Evolutionary conservation across 2,329 filamentous ascomycete species (phyloP), one percentile per base, ranked within the genome.

Genomic region (Cladosporium sp.): DNA sequence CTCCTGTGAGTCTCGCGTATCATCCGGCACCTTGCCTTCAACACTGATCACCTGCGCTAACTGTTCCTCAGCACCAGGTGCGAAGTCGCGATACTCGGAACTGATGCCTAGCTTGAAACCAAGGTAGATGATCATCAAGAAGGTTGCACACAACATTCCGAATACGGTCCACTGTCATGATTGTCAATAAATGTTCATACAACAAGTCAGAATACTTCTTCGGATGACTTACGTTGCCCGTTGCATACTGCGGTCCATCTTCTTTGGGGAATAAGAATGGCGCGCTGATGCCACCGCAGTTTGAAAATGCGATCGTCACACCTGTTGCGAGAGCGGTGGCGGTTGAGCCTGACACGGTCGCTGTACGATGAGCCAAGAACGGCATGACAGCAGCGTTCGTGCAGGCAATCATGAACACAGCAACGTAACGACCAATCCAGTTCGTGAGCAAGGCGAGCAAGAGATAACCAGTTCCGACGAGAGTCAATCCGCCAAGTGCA

Each of bases 381-480:
- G 66, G 66, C 30, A 67, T 65, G 3, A 67, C 66, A 18, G 66
- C 66, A 26, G 66, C 66, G 30, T 67, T 67, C 23, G 66, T 67
- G 39, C 58, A 67, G 16, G 66, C 66, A 23, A 67, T 67, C 51
- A 67, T 46, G 56, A 65, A 67, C 23, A 67, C 66, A 3, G 66
- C 66, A 5, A 67, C 54, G 36, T 67, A 67, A 21, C 66, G 66
- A 8, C 60, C 66, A 16, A 63, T 66, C 66, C 66, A 67, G 28
- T 67, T 67, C 5, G 59, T 65, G 16, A 67, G 34, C 16, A 67
- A 54, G 16, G 66, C 66, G 10, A 67, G 54, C 10, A 67, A 59
- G 16, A 67, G 62, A 30, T 67, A 67, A 36, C 66, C 66, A 10
- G 63, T 63, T 13, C 58, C 58, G 30, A 67, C 66, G 23, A 67